phyloP scores from a whole-genome alignment of 352 stramenopile genomes.

The Aphanomyces astaci region DNA sequence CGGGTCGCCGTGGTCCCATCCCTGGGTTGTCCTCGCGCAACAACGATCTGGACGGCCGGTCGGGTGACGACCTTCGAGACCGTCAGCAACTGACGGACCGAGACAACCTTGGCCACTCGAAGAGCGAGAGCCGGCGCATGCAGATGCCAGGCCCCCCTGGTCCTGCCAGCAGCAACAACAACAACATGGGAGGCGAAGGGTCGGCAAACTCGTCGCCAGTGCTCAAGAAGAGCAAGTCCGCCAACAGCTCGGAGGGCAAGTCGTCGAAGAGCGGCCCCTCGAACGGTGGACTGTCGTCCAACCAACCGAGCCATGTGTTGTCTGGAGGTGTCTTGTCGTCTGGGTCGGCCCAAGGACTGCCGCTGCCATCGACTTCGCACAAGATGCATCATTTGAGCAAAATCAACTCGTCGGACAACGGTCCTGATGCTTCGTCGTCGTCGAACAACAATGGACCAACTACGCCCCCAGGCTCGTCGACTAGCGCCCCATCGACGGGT shows the following conservation, averaged over 20 bases:
- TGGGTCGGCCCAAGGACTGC: neutral
- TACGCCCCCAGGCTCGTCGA: slow-evolving; percentile 22
- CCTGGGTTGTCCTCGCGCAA: slow-evolving; percentile 34
- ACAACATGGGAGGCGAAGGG: slow-evolving; percentile 20
- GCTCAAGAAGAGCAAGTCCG: slow-evolving; percentile 67
- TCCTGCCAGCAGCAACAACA: slow-evolving; percentile 34
- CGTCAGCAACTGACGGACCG: slow-evolving; percentile 5
- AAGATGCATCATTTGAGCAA: slow-evolving; percentile 24
- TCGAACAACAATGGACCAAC: neutral
- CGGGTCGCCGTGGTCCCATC: slow-evolving; percentile 44
- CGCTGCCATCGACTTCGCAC: neutral
- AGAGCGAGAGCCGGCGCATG: slow-evolving; percentile 12
- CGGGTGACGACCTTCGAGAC: neutral
- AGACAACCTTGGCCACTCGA: neutral
- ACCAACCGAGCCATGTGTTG: slow-evolving; percentile 40
- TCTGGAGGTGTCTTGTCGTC: neutral
- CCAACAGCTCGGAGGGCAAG: slow-evolving; percentile 29
- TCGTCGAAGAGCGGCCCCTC: neutral
- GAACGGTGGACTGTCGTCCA: slow-evolving; percentile 32
- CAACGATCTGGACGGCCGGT: slow-evolving; percentile 8
- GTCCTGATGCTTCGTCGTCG: neutral
- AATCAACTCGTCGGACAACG: neutral
- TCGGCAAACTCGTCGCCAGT: slow-evolving; percentile 49
- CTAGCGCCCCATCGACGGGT: neutral
- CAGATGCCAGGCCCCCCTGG: neutral